A percentile compares a stretch with the other conserved stretches of the same genome.
Evolutionary conservation across 2,329 filamentous ascomycete genomes (phyloP).

Genomic region (Anisogramma anomala): DNA sequence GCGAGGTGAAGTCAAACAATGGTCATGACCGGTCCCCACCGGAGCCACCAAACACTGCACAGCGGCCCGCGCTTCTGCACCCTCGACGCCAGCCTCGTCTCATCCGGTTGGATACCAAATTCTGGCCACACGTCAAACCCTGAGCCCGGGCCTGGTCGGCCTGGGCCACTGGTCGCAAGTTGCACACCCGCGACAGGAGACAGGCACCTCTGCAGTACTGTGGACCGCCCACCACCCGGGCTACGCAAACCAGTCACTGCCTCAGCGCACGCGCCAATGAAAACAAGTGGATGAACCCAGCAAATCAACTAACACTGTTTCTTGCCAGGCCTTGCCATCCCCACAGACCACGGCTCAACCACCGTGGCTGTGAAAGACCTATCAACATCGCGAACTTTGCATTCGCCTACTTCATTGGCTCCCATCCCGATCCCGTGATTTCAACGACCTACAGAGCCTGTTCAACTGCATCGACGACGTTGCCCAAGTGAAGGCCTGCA

Average conservation of each 20-base stretch:
- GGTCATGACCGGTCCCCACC: too few species aligned
- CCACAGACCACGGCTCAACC: slow-evolving; percentile 21
- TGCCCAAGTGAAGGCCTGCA: slow-evolving; percentile 23
- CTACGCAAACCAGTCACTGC: slow-evolving; percentile 21
- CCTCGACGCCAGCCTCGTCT: not conserved
- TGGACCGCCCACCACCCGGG: slow-evolving; percentile 7
- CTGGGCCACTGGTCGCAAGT: slow-evolving; percentile 10
- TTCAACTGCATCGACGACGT: slow-evolving; percentile 21
- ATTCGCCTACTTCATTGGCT: slow-evolving; percentile 37
- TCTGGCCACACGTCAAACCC: slow-evolving; percentile 2
- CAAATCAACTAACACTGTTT: slow-evolving; percentile 41
- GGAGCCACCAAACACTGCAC: too few species aligned
- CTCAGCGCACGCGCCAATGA: slow-evolving; percentile 18
- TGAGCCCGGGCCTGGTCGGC: too few species aligned
- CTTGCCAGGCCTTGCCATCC: slow-evolving; percentile 26
- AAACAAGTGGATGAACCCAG: slow-evolving; percentile 20
- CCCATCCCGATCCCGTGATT: slow-evolving; percentile 41
- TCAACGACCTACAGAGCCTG: slow-evolving; percentile 30
- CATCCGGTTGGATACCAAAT: not conserved
- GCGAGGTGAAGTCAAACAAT: too few species aligned
- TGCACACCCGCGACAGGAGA: slow-evolving; percentile 2
- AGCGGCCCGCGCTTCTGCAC: not conserved
- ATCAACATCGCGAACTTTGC: slow-evolving; percentile 36
- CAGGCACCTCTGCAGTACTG: slow-evolving; percentile 4
- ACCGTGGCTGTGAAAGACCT: slow-evolving; percentile 31